Base-by-base conservation (phyloP, 768 basidiomycete species). In the Pleurotus djamor region DNA sequence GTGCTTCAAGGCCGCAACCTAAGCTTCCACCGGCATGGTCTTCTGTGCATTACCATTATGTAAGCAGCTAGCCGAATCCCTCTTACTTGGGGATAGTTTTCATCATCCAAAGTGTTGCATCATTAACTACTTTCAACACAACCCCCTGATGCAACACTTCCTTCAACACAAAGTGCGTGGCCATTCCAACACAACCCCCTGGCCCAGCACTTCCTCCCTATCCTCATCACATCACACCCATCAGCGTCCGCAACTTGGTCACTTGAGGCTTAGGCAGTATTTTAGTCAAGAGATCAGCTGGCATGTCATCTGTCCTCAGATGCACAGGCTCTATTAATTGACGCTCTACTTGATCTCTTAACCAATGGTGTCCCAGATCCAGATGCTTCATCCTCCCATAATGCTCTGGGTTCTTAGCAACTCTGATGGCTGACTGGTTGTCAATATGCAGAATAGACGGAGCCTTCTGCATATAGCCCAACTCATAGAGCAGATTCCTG, bases 361-460 rank as follows among this genome's bases (percentile, higher is more conserved):
- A 49, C 67, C 66, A 71, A 52, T 68, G 64, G 49, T 61, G 68
- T 0, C 63, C 60, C 13, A 70, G 58, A 47, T 70, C 69, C 1
- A 73, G 51, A 54, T 72, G 70, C 59, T 73, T 73, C 64, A 69
- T 64, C 3, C 64, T 62, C 1, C 66, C 68, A 67, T 72, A 70
- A 52, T 73, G 71, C 34, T 74, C 74, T n/a, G 73, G 73, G 60
- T 75, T 69, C 60, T 68, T 70, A 1, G 68, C 65, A n/a, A 75
- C 71, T 37, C 66, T 52, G 0, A 74, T 66, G 1, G 73, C 72
- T 1, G 71, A 70, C 48, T 72, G 71, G 54, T 76, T 77, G 70
- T 79, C 77, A 44, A 67, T 67, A 38, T 59, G 56, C 16, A 79
- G 67, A 4, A 54, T 64, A 4, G 69, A 68, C 21, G 72, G 64